Percentiles rank a stretch among this genome's conserved stretches.
phyloP scores from a whole-genome alignment of 176 grass and related monocot species.

The Oryza longistaminata region DNA sequence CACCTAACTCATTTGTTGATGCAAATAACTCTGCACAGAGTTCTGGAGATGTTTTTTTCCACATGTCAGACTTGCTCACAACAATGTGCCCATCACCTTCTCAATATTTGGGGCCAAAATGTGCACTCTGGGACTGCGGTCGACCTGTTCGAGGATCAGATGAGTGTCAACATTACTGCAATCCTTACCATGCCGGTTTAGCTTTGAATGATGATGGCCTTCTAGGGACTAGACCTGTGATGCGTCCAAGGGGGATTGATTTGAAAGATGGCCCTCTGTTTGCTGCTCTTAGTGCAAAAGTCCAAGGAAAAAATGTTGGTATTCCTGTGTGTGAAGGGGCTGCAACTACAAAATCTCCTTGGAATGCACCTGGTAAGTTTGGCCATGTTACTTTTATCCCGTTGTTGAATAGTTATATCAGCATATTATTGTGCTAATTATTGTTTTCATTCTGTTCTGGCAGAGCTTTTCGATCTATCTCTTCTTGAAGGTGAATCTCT shows the following conservation, averaged over 20 bases:
- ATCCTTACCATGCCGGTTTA: constrained; percentile 71
- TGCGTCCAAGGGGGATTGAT: constrained; percentile 82
- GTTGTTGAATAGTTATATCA: background rate
- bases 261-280: constrained; percentile 94
- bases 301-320: constrained; percentile 80
- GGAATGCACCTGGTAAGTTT: constrained; percentile 84
- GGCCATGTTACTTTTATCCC: background rate
- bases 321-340: constrained; percentile 94
- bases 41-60: constrained; percentile 47
- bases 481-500: constrained; percentile 88
- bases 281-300: constrained; percentile 76
- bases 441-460: constrained; percentile 30
- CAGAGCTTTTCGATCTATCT: constrained; percentile 89
- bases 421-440: constrained; percentile 19
- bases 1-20: constrained; percentile 40
- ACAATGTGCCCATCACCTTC: constrained; percentile 77
- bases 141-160: constrained; percentile 67
- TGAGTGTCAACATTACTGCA: constrained; percentile 71
- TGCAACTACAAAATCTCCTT: constrained; percentile 90
- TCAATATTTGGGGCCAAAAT: constrained; percentile 85
- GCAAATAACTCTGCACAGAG: constrained; percentile 47
- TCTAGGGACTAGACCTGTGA: constrained; percentile 82
- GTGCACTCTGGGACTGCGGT: constrained; percentile 90
- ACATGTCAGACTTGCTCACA: constrained; percentile 70
- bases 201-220: constrained; percentile 79